Conservation (phyloP, 1,139 yeast species). For the Magnusiomyces sp. region DNA sequence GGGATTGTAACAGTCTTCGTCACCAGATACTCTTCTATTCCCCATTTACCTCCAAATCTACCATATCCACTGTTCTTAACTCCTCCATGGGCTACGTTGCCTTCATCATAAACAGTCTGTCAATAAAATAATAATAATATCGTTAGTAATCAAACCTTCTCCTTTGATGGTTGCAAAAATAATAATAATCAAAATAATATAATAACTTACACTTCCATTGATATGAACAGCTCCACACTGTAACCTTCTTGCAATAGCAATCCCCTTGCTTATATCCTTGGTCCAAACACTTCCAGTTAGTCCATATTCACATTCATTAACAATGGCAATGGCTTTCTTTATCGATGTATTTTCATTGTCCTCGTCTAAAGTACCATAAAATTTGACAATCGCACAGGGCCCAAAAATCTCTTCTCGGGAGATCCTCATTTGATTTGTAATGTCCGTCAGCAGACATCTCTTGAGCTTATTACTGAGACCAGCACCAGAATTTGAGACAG, state of each 20-base stretch:
- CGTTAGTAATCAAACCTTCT: too few species aligned
- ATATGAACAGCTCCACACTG: constrained; percentile 47
- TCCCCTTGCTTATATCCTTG: constrained; percentile 32
- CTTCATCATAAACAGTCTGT: constrained; percentile 41
- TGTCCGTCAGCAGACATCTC: constrained; percentile 25
- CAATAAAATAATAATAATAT: constrained; percentile 17
- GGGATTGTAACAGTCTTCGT: constrained; percentile 35
- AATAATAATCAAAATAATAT: too few species aligned
- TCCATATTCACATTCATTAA: constrained; percentile 35
- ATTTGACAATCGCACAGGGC: constrained; percentile 38
- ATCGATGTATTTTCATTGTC: constrained; percentile 15
- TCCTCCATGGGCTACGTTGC: constrained; percentile 51
- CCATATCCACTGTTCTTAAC: constrained; percentile 45
- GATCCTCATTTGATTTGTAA: constrained; percentile 33
- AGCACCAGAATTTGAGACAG: constrained; percentile 7
- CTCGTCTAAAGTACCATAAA: constrained; percentile 20
- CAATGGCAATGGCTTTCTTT: constrained; percentile 25
- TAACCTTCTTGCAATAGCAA: constrained; percentile 33
- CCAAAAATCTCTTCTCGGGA: constrained; percentile 40
- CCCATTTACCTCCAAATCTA: constrained; percentile 45
- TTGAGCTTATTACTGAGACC: background rate
- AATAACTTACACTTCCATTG: constrained; percentile 27
- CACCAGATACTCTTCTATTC: constrained; percentile 39
- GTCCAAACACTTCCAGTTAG: constrained; percentile 44
- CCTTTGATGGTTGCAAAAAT: too few species aligned